Evolutionary conservation across 305 asterid species (phyloP).

Genomic region (Solanum aculeatissimum): DNA sequence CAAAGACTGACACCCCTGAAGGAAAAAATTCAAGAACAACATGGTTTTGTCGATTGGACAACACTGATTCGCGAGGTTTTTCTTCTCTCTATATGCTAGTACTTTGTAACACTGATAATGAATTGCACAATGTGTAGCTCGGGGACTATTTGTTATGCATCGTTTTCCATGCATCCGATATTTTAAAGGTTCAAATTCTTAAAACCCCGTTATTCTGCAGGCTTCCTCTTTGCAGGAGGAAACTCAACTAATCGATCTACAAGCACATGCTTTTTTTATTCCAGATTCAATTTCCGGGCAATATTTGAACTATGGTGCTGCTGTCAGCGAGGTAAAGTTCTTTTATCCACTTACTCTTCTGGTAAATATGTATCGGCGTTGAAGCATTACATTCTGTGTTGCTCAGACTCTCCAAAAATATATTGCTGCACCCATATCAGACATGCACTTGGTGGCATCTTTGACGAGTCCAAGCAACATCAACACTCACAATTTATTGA

Average conservation of each 20-base stretch:
- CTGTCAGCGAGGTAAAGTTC: slow-evolving; percentile 47
- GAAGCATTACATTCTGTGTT: background rate
- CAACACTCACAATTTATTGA: background rate
- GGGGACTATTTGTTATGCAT: background rate
- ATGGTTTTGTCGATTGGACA: slow-evolving; percentile 44
- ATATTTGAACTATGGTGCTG: slow-evolving; percentile 66
- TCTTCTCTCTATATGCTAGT: background rate
- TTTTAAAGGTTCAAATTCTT: background rate
- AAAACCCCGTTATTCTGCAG: background rate
- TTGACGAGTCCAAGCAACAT: background rate
- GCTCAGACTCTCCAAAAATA: too few species aligned
- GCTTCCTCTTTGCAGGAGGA: slow-evolving; percentile 32
- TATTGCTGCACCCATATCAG: too few species aligned
- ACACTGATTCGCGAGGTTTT: slow-evolving; percentile 46
- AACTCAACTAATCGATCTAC: slow-evolving; percentile 24
- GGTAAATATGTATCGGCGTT: background rate
- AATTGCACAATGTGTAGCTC: background rate
- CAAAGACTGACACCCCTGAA: slow-evolving; percentile 42
- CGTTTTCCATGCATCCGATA: background rate
- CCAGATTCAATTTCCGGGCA: slow-evolving; percentile 22
- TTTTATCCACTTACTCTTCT: background rate
- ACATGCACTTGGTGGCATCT: background rate
- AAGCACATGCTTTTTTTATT: slow-evolving; percentile 39
- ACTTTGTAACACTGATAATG: background rate
- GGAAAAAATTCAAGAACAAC: slow-evolving; percentile 34